Conservation (phyloP, 1,284 basidiomycete species). For the Moesziomyces sp. region DNA sequence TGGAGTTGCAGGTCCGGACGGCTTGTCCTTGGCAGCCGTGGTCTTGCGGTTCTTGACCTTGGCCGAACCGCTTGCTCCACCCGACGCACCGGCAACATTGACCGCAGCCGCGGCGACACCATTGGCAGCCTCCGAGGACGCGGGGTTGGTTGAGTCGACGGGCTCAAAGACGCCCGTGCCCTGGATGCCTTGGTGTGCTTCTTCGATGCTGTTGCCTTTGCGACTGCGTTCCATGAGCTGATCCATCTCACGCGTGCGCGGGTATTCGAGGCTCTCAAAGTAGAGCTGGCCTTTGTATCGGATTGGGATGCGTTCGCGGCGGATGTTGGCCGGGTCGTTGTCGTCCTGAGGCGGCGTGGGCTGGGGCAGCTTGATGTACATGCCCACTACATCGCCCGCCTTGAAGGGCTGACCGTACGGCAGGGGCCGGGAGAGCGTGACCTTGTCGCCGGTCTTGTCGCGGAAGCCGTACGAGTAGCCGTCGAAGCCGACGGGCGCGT, state of each 20-base stretch:
- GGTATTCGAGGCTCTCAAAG: conserved; percentile 93
- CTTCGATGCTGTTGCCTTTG: conserved; percentile 41
- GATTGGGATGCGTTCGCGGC: conserved; percentile 74
- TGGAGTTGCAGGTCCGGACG: conserved; percentile 26
- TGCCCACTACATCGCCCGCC: conserved; percentile 89
- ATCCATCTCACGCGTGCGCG: conserved; percentile 92
- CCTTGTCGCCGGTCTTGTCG: conserved; percentile 90
- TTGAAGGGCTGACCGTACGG: conserved; percentile 78
- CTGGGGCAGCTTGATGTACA: conserved; percentile 87
- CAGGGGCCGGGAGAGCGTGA: conserved; percentile 82
- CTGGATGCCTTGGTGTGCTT: conserved; percentile 33
- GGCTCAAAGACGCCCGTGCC: conserved; percentile 37
- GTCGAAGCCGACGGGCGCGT: conserved; percentile 91
- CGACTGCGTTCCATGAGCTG: conserved; percentile 70
- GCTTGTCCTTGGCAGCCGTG: conserved; percentile 42
- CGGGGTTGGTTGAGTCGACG: neutral
- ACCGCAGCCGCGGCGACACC: conserved; percentile 2
- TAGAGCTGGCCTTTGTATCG: conserved; percentile 95
- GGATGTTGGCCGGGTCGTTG: conserved; percentile 53
- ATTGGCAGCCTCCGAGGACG: neutral
- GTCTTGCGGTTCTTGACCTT: conserved; percentile 45
- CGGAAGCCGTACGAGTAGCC: conserved; percentile 92
- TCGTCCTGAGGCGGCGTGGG: conserved; percentile 20
- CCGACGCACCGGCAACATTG: conserved; percentile 4
- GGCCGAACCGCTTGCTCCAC: conserved; percentile 19